A percentile compares a stretch with the other conserved stretches of the same genome.
These are phyloP conservation scores for Butyriboletus pseudospeciosus DNA, from an alignment of 1,284 basidiomycete species.

Conservation along the genomic window DNA sequence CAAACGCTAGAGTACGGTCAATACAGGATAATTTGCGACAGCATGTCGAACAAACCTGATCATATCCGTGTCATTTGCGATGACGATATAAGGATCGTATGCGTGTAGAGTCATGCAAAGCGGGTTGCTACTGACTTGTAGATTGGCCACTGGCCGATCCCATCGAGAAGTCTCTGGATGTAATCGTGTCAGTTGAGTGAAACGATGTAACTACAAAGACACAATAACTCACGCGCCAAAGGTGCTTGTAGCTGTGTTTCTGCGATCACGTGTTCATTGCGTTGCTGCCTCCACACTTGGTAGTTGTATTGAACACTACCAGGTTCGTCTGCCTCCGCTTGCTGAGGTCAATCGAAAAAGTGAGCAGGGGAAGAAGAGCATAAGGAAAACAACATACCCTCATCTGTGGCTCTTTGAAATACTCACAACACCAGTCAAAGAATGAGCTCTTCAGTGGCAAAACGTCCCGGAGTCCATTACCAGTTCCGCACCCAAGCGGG, in stretches of 20 bases:
- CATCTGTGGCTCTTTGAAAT: slow-evolving; percentile 99
- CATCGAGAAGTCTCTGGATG: slow-evolving; percentile 56
- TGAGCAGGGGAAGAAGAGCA: slow-evolving; percentile 10
- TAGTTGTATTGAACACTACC: slow-evolving; percentile 93
- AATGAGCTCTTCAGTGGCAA: slow-evolving; percentile 89
- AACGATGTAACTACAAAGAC: not conserved
- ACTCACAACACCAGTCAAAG: slow-evolving; percentile 96
- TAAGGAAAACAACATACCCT: slow-evolving; percentile 53
- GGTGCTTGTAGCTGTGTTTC: slow-evolving; percentile 69
- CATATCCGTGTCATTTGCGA: slow-evolving; percentile 83
- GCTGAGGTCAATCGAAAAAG: slow-evolving; percentile 40
- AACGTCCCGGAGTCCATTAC: slow-evolving; percentile 63
- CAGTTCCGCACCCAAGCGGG: slow-evolving; percentile 68
- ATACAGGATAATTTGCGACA: not conserved
- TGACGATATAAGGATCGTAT: slow-evolving; percentile 84
- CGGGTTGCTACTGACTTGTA: slow-evolving; percentile 70
- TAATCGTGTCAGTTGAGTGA: slow-evolving; percentile 1
- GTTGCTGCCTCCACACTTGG: slow-evolving; percentile 90
- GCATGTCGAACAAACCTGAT: slow-evolving; percentile 61
- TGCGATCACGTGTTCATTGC: slow-evolving; percentile 79
- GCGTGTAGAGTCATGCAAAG: slow-evolving; percentile 85
- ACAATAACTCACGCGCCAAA: slow-evolving; percentile 62
- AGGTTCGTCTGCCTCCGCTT: slow-evolving; percentile 93
- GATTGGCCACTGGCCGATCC: slow-evolving; percentile 75
- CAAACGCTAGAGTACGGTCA: slow-evolving; percentile 61